Evolutionary conservation across 257 asterid species (phyloP), one percentile per base, ranked within the genome.

Genomic region (Petunia axillaris): DNA sequence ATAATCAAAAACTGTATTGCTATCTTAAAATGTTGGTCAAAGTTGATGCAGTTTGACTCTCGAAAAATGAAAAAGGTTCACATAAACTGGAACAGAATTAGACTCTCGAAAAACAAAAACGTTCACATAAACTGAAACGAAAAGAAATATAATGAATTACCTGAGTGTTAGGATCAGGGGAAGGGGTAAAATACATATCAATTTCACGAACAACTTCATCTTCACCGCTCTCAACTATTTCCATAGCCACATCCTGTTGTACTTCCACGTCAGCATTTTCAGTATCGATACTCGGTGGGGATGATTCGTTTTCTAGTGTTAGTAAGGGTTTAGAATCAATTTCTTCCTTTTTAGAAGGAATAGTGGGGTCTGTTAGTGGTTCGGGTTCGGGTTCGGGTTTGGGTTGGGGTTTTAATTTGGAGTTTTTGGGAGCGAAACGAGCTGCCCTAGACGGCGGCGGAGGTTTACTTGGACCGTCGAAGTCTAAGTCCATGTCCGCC

Each of bases 171-270:
- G 86, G 83, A 84, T 87, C 94, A 73, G 83, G 2, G 7, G 90
- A 82, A 77, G 94, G 94, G 77, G 87, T 74, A 54, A 87, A 82
- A 84, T 88, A 93, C 62, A 95, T 92, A 16, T 93, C 98, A 37
- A 95, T 86, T 88, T 95, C 97, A 52, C 92, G 87, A 80, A 90
- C 91, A 39, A 95, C 83, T 71, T 81, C 87, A 80, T 90, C 97
- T 53, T 75, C 90, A 8, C 8, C 92, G 38, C 53, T 78, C 8
- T 65, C 87, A 38, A 58, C 25, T 25, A 25, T 46, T 6, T 78
- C 89, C 81, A 40, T 77, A 5, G 43, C 76, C 9, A 86, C 90
- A 46, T 60, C 90, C n/a, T 48, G 65, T 70, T 60, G 87, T n/a
- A 79, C 83, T 52, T 79, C 81, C 36, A 81, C 46, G 44, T 11